Evolutionary conservation across 768 basidiomycete species (phyloP).

Genomic region (Mycena alexandri): DNA sequence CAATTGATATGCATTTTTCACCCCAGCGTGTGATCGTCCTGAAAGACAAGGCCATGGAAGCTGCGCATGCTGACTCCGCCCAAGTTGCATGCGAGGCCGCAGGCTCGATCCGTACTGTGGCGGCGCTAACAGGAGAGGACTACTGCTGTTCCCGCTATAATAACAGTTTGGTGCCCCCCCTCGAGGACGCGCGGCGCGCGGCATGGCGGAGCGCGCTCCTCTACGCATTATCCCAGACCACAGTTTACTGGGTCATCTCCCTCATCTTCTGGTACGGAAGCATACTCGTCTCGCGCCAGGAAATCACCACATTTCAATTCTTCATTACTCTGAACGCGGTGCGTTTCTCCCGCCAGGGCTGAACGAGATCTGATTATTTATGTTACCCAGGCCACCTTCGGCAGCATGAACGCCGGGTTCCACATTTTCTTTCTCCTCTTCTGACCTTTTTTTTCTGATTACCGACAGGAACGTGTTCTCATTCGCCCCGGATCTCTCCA

Average conservation of each 20-base stretch:
- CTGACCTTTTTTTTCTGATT: constrained; percentile 42
- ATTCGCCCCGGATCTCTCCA: constrained; percentile 90
- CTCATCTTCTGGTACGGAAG: constrained; percentile 86
- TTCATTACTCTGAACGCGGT: constrained; percentile 86
- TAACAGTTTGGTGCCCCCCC: constrained; percentile 76
- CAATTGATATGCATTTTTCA: neutral
- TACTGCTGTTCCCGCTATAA: constrained; percentile 80
- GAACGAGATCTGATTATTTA: neutral
- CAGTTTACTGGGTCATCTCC: constrained; percentile 83
- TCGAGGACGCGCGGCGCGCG: constrained; percentile 69
- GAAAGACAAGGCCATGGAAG: constrained; percentile 86
- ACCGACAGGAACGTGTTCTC: constrained; percentile 85
- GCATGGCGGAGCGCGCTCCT: constrained; percentile 73
- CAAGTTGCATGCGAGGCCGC: constrained; percentile 94
- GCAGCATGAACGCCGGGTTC: constrained; percentile 24
- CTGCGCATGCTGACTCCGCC: constrained; percentile 81
- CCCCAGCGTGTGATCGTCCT: constrained; percentile 84
- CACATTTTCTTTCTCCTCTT: neutral
- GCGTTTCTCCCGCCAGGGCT: constrained; percentile 16
- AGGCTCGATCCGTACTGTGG: constrained; percentile 89
- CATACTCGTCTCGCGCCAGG: constrained; percentile 64
- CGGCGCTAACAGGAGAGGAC: constrained; percentile 88
- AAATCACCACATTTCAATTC: constrained; percentile 75
- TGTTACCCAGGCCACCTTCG: constrained; percentile 30
- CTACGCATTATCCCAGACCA: constrained; percentile 81